Base-by-base conservation (phyloP, 305 asterid species). In the Plantago coronopus region DNA sequence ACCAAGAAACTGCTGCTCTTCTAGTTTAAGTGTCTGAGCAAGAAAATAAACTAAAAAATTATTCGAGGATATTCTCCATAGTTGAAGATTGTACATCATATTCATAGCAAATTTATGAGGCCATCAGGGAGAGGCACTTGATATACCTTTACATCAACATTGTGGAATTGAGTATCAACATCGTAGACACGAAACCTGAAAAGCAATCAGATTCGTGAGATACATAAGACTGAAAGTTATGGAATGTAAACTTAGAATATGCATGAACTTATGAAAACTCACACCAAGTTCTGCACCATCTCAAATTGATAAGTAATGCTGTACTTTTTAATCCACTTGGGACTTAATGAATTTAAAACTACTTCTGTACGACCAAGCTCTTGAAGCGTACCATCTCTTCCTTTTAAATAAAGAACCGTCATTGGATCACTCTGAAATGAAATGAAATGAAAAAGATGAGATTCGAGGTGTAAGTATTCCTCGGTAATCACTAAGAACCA, bases 351-450 rank as follows among this genome's bases (percentile, higher is more conserved):
- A 81, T 93, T 93, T 78, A 89, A 73, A 74, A 89, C 75, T 62
- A 89, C 96, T 93, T 93, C 99, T n/a, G 95, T 89, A 46, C 99
- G 97, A 22, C 85, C 95, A 75, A 85, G 78, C 83, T 93, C 99
- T 72, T 84, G 79, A 64, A 93, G 89, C 40, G 69, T 78, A 66
- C 95, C 95, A 69, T 89, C 97, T 63, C 69, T 78, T 71, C 81
- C 85, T 78, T 74, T 93, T 48, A 78, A 74, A 78, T 83, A 93
- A 40, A 89, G 68, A 45, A 89, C 81, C 48, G 79, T 82, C 99
- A 93, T 89, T 54, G 99, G 99, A 79, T 93, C 97, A 72, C 99
- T 89, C 99, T 93, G 86, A 71, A 73, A 73, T 72, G 64, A 72
- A 73, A 73, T 72, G 64, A 72, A 69, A 54, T 43, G 48, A 60